Conservation (phyloP, 2,329 filamentous ascomycete species). For the Zalaria sp. region DNA sequence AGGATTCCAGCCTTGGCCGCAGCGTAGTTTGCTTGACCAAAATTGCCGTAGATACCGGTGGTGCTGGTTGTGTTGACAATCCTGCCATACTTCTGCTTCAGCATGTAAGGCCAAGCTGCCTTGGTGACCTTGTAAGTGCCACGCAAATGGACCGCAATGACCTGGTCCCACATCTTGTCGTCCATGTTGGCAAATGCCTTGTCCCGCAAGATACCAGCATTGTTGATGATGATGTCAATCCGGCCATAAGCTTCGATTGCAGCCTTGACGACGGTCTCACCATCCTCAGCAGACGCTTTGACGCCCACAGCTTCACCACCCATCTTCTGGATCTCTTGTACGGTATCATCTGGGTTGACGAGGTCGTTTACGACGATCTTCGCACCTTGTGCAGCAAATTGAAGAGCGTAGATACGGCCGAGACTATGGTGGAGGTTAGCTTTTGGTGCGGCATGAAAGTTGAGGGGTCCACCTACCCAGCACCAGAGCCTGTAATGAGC, state of each 20-base stretch:
- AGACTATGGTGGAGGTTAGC: slow-evolving; percentile 38
- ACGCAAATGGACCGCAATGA: slow-evolving; percentile 81
- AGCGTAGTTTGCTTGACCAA: slow-evolving; percentile 95
- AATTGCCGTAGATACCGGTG: slow-evolving; percentile 97
- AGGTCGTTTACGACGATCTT: slow-evolving; percentile 91
- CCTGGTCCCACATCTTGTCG: slow-evolving; percentile 81
- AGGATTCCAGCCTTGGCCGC: slow-evolving; percentile 64
- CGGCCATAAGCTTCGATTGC: slow-evolving; percentile 90
- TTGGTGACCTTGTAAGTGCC: slow-evolving; percentile 96
- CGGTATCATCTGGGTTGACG: slow-evolving; percentile 78
- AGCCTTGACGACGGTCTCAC: slow-evolving; percentile 77
- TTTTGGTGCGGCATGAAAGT: slow-evolving; percentile 12
- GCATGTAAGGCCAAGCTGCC: slow-evolving; percentile 92
- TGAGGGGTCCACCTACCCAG: slow-evolving; percentile 38
- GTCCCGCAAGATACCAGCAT: slow-evolving; percentile 92
- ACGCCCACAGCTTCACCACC: slow-evolving; percentile 86
- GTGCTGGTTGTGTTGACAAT: slow-evolving; percentile 95
- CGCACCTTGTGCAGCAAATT: slow-evolving; percentile 72
- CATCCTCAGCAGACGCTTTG: slow-evolving; percentile 87
- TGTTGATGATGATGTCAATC: slow-evolving; percentile 93
- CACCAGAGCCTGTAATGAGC: slow-evolving; percentile 76
- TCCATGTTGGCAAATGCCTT: slow-evolving; percentile 98
- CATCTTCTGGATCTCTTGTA: slow-evolving; percentile 78
- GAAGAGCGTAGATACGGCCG: slow-evolving; percentile 77
- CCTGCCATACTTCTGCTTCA: slow-evolving; percentile 97